Conservation (phyloP, 768 basidiomycete genomes). For the Pholiota microspora region DNA sequence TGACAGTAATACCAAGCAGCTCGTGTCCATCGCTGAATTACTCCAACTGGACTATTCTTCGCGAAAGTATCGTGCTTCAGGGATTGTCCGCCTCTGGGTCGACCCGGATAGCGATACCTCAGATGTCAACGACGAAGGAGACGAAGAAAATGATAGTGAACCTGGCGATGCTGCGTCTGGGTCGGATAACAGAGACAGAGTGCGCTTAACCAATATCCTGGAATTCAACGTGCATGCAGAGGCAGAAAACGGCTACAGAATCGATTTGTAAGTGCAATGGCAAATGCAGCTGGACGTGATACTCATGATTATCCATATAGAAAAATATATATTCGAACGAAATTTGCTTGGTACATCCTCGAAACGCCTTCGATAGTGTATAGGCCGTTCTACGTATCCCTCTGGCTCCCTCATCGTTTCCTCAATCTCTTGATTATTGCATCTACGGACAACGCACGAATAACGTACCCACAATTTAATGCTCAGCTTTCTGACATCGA, state of each 20-base stretch:
- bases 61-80: conserved; percentile 34
- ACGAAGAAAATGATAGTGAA: conserved; percentile 19
- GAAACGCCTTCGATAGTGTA: conserved; percentile 47
- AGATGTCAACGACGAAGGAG: conserved; percentile 20
- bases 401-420: conserved; percentile 50
- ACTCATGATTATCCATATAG: conserved; percentile 27
- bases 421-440: conserved; percentile 45
- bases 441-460: conserved; percentile 30
- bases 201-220: conserved; percentile 42
- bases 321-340: conserved; percentile 62
- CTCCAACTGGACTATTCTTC: conserved; percentile 27
- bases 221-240: conserved; percentile 48
- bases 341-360: conserved; percentile 70
- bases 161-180: conserved; percentile 26
- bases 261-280: conserved; percentile 45
- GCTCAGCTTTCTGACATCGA: conserved; percentile 27
- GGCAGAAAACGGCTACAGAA: conserved; percentile 20
- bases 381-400: conserved; percentile 37
- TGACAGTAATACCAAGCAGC: conserved; percentile 29
- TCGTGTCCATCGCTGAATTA: conserved; percentile 41
- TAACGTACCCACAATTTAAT: conserved; percentile 40
- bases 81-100: conserved; percentile 39
- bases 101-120: conserved; percentile 17
- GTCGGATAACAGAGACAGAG: conserved; percentile 16
- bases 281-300: background rate